Base-by-base conservation (phyloP, 768 basidiomycete species). In the Leccinum longicurvipes region DNA sequence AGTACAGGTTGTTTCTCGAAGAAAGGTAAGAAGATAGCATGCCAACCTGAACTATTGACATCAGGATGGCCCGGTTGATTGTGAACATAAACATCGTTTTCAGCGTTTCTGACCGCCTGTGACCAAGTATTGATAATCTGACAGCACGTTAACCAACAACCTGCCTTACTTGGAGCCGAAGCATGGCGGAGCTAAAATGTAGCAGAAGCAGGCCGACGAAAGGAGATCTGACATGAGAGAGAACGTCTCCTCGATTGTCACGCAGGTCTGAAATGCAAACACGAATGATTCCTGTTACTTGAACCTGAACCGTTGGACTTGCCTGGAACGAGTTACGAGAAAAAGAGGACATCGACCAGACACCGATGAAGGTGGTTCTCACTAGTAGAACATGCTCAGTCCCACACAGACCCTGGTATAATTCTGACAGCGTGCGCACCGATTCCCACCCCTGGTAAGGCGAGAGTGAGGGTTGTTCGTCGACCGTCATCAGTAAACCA, bases 31-130 rank as follows among this genome's bases (percentile, higher is more conserved):
- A 45, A 32, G 31, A 47, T 45, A 64, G 54, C 54, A 59, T 46
- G 21, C 63, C 63, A 7, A 64, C 47, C 24, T 64, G 63, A 34
- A 64, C 6, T 3, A 64, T 28, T 17, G 63, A 56, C 51, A 60
- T 54, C 50, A 64, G 52, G 21, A 64, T 64, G 34, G 54, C 63
- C 17, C 63, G 56, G 32, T 61, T 64, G 31, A 64, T 47, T 7
- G 49, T 55, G 44, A 61, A 59, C 47, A 61, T 50, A 47, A 64
- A 64, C 21, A 64, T 12, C 12, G 52, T 17, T 47, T 53, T 64
- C 17, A 61, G 12, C 23, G 48, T 32, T 52, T 61, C 63, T 31
- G 60, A 41, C 4, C 55, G 47, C 28, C 62, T 63, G 44, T 42
- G 41, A 44, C 12, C 28, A 19, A 46, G 17, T 15, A 24, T 47